Percentiles rank a stretch among this genome's conserved stretches.
phyloP scores from a whole-genome alignment of 345 rosid species.

The Isatis tinctoria region DNA sequence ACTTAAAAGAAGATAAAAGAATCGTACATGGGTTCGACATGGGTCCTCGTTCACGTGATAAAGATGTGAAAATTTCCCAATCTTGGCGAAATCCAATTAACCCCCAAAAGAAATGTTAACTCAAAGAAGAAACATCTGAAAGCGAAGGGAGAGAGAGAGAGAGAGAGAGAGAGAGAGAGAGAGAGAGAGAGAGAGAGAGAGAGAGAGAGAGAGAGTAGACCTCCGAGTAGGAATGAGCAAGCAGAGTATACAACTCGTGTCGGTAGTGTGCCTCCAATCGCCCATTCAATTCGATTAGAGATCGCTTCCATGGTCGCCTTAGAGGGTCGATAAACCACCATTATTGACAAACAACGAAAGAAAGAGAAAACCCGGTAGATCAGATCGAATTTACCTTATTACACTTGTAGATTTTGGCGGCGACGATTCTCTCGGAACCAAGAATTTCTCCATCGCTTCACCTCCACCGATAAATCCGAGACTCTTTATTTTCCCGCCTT shows the following conservation, averaged over 20 bases:
- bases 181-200: neutral
- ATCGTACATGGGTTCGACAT: conserved; percentile 56
- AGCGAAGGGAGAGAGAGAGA: neutral
- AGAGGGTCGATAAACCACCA: neutral
- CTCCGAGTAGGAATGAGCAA: conserved; percentile 70
- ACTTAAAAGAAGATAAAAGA: neutral
- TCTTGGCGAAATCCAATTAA: conserved; percentile 31
- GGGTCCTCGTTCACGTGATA: conserved; percentile 49
- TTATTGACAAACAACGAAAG: neutral
- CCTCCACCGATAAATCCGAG: neutral
- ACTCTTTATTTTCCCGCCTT: conserved; percentile 42
- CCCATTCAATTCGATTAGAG: conserved; percentile 58
- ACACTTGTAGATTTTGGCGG: conserved; percentile 32
- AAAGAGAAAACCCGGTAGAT: neutral
- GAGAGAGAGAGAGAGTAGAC: conserved; percentile 21
- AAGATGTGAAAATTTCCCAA: conserved; percentile 59
- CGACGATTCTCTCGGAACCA: conserved; percentile 31
- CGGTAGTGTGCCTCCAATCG: conserved; percentile 48
- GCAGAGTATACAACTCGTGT: conserved; percentile 43
- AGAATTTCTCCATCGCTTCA: conserved; percentile 42
- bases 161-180: neutral
- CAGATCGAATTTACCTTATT: conserved; percentile 26
- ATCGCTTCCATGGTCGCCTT: conserved; percentile 57
- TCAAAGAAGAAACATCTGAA: neutral
- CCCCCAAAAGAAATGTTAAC: neutral